Percentiles rank a stretch among this genome's conserved stretches.
Evolutionary conservation across 2,329 filamentous ascomycete genomes (phyloP).

Genomic region (Aspergillus aculeatinus): DNA sequence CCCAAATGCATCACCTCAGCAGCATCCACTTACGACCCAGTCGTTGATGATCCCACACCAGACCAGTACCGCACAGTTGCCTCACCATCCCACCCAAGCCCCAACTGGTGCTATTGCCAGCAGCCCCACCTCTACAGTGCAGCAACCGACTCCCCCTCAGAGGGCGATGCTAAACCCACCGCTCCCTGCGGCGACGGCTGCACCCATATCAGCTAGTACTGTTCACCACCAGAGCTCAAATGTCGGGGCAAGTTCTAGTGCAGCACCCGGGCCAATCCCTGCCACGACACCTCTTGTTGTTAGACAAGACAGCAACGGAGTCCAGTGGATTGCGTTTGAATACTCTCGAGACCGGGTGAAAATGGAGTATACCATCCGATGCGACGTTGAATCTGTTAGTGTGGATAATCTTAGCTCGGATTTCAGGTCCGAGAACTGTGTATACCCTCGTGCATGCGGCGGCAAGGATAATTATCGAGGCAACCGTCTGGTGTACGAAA

Average conservation of each 20-base stretch:
- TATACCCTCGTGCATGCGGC: slow-evolving; percentile 93
- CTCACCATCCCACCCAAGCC: slow-evolving; percentile 36
- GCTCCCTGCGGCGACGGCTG: slow-evolving; percentile 51
- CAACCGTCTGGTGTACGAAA: slow-evolving; percentile 94
- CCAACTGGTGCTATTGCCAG: slow-evolving; percentile 66
- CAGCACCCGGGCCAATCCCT: slow-evolving; percentile 92
- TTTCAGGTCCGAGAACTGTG: slow-evolving; percentile 98
- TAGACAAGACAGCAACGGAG: slow-evolving; percentile 89
- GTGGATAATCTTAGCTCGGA: slow-evolving; percentile 80
- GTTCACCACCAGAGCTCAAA: slow-evolving; percentile 38
- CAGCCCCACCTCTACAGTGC: slow-evolving; percentile 55
- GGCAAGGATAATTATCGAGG: slow-evolving; percentile 94
- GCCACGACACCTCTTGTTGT: slow-evolving; percentile 94
- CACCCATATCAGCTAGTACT: slow-evolving; percentile 47
- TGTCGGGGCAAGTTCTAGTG: slow-evolving; percentile 75
- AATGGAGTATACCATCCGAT: slow-evolving; percentile 99
- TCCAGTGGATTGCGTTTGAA: slow-evolving; percentile 98
- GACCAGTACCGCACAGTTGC: slow-evolving; percentile 40
- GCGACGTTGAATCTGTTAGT: slow-evolving; percentile 94
- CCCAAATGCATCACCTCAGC: slow-evolving; percentile 53
- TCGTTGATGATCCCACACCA: slow-evolving; percentile 54
- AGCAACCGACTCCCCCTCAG: slow-evolving; percentile 36
- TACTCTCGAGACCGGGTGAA: slow-evolving; percentile 96
- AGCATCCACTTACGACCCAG: slow-evolving; percentile 58
- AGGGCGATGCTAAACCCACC: slow-evolving; percentile 38